phyloP scores from a whole-genome alignment of 1,139 yeast species.

The Pichia sp. region DNA sequence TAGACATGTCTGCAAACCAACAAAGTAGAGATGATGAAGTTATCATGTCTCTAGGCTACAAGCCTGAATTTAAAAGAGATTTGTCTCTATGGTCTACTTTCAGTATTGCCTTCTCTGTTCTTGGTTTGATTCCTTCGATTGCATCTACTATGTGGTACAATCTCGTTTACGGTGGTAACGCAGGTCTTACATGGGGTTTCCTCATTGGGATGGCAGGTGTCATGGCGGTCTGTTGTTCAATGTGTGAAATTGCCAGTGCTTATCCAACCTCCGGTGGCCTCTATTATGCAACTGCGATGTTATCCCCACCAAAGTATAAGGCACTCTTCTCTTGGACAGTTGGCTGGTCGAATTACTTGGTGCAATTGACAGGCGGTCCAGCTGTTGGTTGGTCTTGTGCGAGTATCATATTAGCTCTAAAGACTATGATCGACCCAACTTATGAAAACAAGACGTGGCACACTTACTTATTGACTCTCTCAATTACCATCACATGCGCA shows the following conservation, averaged over 20 bases:
- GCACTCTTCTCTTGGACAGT: slow-evolving; percentile 53
- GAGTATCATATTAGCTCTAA: slow-evolving; percentile 50
- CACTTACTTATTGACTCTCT: slow-evolving; percentile 43
- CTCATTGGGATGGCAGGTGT: slow-evolving; percentile 43
- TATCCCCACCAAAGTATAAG: slow-evolving; percentile 47
- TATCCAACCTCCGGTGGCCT: slow-evolving; percentile 70
- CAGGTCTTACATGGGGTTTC: slow-evolving; percentile 52
- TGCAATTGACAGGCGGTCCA: slow-evolving; percentile 54
- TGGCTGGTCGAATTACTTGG: slow-evolving; percentile 54
- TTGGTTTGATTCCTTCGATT: slow-evolving; percentile 66
- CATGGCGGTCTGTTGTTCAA: slow-evolving; percentile 45
- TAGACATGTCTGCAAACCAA: no score
- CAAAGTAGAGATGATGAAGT: slow-evolving; percentile 48
- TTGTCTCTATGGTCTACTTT: slow-evolving; percentile 55
- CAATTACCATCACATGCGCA: slow-evolving; percentile 43
- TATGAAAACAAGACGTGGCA: slow-evolving; percentile 46
- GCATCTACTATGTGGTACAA: slow-evolving; percentile 49
- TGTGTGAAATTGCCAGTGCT: slow-evolving; percentile 58
- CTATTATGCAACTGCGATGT: slow-evolving; percentile 44
- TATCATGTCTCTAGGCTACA: slow-evolving; percentile 61
- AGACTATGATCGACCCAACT: slow-evolving; percentile 28
- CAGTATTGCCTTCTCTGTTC: slow-evolving; percentile 67
- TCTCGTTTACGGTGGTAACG: slow-evolving; percentile 40
- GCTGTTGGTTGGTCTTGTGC: slow-evolving; percentile 59
- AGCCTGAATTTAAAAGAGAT: slow-evolving; percentile 68